Conservation (phyloP, 257 asterid genomes). For the Plectranthus barbatus region DNA sequence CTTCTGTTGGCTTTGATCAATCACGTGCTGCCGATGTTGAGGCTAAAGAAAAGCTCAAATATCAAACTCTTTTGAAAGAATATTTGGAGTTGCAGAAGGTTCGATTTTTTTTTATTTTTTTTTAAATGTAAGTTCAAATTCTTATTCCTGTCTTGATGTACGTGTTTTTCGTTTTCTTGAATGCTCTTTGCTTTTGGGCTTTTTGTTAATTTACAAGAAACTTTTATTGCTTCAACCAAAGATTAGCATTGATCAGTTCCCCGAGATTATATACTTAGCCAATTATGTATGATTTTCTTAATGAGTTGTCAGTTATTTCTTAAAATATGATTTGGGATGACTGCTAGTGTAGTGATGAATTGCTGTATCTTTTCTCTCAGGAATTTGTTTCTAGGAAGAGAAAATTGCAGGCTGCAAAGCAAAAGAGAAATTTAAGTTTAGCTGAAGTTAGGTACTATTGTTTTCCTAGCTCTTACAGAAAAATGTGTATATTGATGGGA, state of each 20-base stretch:
- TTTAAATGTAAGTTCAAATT: too few species aligned
- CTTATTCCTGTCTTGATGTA: not conserved
- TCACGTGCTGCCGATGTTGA: slow-evolving; percentile 18
- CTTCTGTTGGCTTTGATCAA: slow-evolving; percentile 20
- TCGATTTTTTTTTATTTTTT: not conserved
- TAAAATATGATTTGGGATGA: not conserved
- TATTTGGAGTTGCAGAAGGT: slow-evolving; percentile 57
- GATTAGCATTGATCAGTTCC: too few species aligned
- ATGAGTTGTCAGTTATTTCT: not conserved
- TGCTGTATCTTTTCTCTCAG: slow-evolving; percentile 8
- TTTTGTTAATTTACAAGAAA: too few species aligned
- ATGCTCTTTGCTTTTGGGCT: not conserved
- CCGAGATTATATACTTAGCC: too few species aligned
- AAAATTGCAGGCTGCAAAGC: slow-evolving; percentile 43
- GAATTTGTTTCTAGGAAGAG: slow-evolving; percentile 46
- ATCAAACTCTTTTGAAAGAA: slow-evolving; percentile 39
- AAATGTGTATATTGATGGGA: not conserved
- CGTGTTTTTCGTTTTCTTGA: not conserved
- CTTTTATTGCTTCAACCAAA: too few species aligned
- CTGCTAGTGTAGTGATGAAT: not conserved
- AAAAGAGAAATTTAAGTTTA: slow-evolving; percentile 20
- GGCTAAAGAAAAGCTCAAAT: slow-evolving; percentile 23
- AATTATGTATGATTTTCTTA: not conserved
- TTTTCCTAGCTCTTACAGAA: not conserved
- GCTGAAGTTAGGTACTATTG: slow-evolving; percentile 40